A percentile compares a stretch with the other conserved stretches of the same genome.
Conservation (phyloP, 2,329 filamentous ascomycete genomes). For the Cordyceps cateniannulata region DNA sequence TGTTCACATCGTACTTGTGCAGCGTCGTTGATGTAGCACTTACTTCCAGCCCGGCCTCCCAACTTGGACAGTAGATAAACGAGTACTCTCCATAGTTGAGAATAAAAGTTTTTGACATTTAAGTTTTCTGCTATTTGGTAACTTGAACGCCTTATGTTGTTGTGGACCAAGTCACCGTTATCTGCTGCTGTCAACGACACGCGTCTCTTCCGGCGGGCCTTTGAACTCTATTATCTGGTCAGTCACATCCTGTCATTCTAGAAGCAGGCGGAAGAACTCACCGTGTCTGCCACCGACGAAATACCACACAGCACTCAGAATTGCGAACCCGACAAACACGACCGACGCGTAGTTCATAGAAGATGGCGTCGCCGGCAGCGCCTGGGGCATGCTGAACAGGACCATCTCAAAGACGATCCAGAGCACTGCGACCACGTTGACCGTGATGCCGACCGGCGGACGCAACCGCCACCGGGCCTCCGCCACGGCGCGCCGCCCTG, state of each 20-base stretch:
- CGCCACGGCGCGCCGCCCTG: conserved; percentile 39
- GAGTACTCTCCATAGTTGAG: neutral
- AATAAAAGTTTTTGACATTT: neutral
- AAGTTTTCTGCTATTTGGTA: too few species aligned
- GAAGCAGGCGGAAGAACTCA: neutral
- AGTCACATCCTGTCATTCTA: neutral
- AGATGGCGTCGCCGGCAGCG: conserved; percentile 37
- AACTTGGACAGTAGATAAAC: neutral
- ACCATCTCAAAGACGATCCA: conserved; percentile 49
- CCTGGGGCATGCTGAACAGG: conserved; percentile 47
- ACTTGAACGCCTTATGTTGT: too few species aligned
- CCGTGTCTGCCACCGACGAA: neutral
- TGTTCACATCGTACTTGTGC: too few species aligned
- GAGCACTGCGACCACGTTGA: conserved; percentile 26
- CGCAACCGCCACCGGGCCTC: conserved; percentile 23
- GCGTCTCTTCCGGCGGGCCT: neutral
- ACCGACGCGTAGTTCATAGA: conserved; percentile 53
- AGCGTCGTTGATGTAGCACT: neutral
- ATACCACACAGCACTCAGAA: conserved; percentile 43
- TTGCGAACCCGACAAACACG: conserved; percentile 47
- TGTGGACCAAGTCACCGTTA: too few species aligned
- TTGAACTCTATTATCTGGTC: neutral
- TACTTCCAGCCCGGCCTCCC: neutral
- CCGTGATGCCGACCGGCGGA: neutral
- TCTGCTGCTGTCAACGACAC: too few species aligned